Base-by-base conservation (phyloP, 164 flowering plant genomes). In the Brasenia schreberi region DNA sequence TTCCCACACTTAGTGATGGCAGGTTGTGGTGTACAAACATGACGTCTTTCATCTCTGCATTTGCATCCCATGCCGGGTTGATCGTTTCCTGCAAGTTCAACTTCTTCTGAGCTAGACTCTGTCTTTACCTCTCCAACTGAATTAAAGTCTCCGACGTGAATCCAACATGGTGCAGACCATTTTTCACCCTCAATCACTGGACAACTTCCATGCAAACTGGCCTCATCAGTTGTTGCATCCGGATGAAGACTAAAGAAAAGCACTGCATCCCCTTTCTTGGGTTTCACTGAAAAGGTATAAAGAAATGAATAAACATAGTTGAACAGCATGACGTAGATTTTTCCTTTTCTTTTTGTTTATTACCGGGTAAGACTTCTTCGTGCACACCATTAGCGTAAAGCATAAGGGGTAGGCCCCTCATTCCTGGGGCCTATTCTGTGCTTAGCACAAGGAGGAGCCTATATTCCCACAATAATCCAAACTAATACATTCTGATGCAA, bases 131-230 rank as follows among this genome's bases (percentile, higher is more conserved):
- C 56, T 9, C 5, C 56, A 9, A 9, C 16, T 9, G 56, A 9
- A 14, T 49, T 49, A 9, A 9, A 14, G 56, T 49, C 9, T 49
- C 56, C 89, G 1, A 95, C 99, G 65, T 87, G 97, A 66, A 95
- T 88, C 99, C 99, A 92, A 77, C 92, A 92, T 53, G 99, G 92
- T 61, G 99, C 96, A 7, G 99, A 92, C 99, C 99, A 95, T 76
- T 95, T 95, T 82, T 95, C 99, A 53, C 99, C 99, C 69, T 90
- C 88, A 60, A 88, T 71, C 68, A 95, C 97, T 0, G 97, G 97
- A 72, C 97, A 92, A 0, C 99, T 94, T 6, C 75, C 97, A 71
- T 92, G 99, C 53, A 95, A 92, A 73, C 97, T 95, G 70, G 0
- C 64, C 11, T 74, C 62, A 68, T 92, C 97, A 49, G 97, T 90